Conservation (phyloP, 768 basidiomycete species). For the Candolleomyces aberdarensis region DNA sequence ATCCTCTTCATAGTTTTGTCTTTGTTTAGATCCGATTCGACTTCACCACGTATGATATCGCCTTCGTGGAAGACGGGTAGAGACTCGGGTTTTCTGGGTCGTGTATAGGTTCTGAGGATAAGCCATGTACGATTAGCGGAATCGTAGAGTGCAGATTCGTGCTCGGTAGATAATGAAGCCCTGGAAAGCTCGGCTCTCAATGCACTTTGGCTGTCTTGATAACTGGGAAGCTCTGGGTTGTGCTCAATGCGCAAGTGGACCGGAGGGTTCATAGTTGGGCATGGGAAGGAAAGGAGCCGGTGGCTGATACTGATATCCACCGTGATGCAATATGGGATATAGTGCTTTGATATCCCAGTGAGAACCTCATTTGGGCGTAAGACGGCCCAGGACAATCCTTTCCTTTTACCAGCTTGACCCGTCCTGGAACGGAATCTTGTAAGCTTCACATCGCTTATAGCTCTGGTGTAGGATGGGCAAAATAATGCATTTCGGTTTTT, state of each 20-base stretch:
- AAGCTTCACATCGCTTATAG: no score
- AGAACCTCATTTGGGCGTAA: no score
- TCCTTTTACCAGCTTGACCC: no score
- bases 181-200: background rate
- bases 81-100: background rate
- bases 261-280: background rate
- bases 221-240: background rate
- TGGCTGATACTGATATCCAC: background rate
- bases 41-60: conserved; percentile 47
- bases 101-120: background rate
- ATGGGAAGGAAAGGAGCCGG: background rate
- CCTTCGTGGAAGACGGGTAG: conserved; percentile 46
- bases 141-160: background rate
- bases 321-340: background rate
- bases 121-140: conserved; percentile 7
- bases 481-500: no score
- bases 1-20: conserved; percentile 48
- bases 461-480: no score
- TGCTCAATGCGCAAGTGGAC: background rate
- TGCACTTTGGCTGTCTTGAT: background rate
- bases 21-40: conserved; percentile 42
- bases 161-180: background rate
- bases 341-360: background rate
- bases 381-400: no score
- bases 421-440: no score